Conservation (phyloP, 148 eudicot species). For the Rhododendron kiyosumense region DNA sequence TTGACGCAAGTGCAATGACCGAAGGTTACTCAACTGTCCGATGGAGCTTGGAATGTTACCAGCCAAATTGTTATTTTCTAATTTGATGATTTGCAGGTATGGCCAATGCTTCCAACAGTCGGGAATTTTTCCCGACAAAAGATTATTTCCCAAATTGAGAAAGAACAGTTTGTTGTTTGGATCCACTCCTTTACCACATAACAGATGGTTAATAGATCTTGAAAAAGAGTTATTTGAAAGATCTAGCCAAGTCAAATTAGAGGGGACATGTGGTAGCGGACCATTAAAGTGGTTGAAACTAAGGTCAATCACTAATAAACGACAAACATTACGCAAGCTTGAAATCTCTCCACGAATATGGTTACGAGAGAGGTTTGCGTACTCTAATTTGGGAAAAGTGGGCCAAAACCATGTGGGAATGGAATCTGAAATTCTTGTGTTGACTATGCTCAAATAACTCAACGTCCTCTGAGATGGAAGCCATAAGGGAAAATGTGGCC, state of each 20-base stretch:
- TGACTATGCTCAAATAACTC: background rate
- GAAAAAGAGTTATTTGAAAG: conserved; percentile 11
- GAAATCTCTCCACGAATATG: conserved; percentile 8
- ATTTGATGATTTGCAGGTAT: background rate
- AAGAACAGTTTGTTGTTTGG: background rate
- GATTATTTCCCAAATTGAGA: conserved; percentile 7
- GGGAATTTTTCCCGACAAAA: background rate
- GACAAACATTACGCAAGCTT: background rate
- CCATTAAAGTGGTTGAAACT: background rate
- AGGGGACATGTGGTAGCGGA: background rate
- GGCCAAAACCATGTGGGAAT: conserved; percentile 7
- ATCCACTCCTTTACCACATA: background rate
- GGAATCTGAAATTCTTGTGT: conserved; percentile 5
- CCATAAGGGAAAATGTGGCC: conserved; percentile 3
- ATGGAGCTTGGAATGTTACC: background rate
- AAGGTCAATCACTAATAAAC: background rate
- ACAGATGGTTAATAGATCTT: background rate
- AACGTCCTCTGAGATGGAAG: background rate
- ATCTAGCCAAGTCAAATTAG: background rate
- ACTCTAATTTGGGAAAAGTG: background rate
- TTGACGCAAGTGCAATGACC: background rate
- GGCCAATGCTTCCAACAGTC: background rate
- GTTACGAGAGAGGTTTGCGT: conserved; percentile 5
- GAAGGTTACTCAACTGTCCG: background rate
- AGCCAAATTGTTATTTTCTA: background rate